phyloP scores from a whole-genome alignment of 495 filamentous ascomycete genomes.

The Podospora australis region DNA sequence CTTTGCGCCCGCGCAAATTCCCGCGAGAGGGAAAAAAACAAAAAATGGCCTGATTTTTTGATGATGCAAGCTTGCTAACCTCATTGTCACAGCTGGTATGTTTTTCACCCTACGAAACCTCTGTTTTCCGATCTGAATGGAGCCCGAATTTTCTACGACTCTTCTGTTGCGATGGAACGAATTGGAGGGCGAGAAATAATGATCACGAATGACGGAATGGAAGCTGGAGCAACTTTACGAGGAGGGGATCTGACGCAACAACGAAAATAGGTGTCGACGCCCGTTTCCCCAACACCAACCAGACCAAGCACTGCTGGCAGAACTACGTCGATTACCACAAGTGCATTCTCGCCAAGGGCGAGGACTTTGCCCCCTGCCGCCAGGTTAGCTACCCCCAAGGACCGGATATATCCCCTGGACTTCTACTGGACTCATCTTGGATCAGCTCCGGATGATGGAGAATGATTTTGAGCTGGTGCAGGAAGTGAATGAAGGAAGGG shows the following conservation, averaged over 20 bases:
- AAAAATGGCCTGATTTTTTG: constrained; percentile 32
- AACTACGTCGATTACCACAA: constrained; percentile 99
- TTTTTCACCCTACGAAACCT: constrained; percentile 3
- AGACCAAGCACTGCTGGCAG: constrained; percentile 91
- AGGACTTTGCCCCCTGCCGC: constrained; percentile 96
- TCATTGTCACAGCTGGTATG: constrained; percentile 43
- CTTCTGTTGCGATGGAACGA: too few relatives aligned
- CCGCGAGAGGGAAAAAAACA: constrained; percentile 14
- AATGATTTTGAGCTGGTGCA: too few relatives aligned
- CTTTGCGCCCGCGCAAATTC: constrained; percentile 19
- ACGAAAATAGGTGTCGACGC: constrained; percentile 79
- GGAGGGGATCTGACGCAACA: constrained; percentile 8
- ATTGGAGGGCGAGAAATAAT: not conserved
- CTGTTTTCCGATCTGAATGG: not conserved
- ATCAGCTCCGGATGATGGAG: too few relatives aligned
- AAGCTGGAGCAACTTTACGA: not conserved
- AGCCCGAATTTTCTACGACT: constrained; percentile 1
- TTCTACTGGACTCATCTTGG: too few relatives aligned
- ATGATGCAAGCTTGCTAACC: constrained; percentile 18
- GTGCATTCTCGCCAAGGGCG: constrained; percentile 96
- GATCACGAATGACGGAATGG: not conserved
- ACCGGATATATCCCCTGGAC: too few relatives aligned
- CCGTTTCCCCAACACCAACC: constrained; percentile 98
- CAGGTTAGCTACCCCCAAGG: constrained; percentile 60
- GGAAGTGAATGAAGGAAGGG: too few relatives aligned